Conservation (phyloP, 2,329 filamentous ascomycete species). For the Chalaropsis ovoidea region DNA sequence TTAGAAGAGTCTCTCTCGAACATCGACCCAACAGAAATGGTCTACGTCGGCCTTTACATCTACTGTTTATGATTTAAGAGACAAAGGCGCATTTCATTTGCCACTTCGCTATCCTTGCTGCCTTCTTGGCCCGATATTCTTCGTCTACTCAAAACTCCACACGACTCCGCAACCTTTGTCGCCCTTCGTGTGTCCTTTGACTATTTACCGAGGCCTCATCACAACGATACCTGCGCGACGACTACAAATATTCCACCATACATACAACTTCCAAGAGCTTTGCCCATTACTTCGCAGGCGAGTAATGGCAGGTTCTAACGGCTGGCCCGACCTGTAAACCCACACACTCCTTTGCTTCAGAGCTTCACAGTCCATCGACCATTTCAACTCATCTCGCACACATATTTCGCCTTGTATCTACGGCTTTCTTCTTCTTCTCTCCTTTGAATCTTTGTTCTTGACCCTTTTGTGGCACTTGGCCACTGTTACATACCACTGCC, state of each 20-base stretch:
- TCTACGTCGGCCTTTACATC: not conserved
- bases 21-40: not conserved
- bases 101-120: not conserved
- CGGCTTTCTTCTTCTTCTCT: not conserved
- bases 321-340: slow-evolving; percentile 23
- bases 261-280: not conserved
- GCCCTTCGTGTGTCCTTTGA: not conserved
- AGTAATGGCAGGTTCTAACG: slow-evolving; percentile 25
- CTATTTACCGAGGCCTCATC: not conserved
- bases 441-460: not conserved
- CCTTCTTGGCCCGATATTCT: not conserved
- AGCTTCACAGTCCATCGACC: not conserved
- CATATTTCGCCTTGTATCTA: not conserved
- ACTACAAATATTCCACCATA: not conserved
- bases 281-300: slow-evolving; percentile 25
- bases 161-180: too few relatives aligned
- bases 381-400: not conserved
- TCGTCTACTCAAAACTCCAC: not conserved
- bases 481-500: not conserved
- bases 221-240: not conserved
- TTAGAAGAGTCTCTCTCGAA: not conserved
- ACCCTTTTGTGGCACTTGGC: not conserved
- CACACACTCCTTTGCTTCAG: slow-evolving; percentile 7
- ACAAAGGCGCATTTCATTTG: not conserved
- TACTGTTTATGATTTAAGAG: not conserved